Evolutionary conservation across 148 eudicot genomes (phyloP), one percentile per base, ranked within the genome.

Genomic region (Spergularia bocconei): DNA sequence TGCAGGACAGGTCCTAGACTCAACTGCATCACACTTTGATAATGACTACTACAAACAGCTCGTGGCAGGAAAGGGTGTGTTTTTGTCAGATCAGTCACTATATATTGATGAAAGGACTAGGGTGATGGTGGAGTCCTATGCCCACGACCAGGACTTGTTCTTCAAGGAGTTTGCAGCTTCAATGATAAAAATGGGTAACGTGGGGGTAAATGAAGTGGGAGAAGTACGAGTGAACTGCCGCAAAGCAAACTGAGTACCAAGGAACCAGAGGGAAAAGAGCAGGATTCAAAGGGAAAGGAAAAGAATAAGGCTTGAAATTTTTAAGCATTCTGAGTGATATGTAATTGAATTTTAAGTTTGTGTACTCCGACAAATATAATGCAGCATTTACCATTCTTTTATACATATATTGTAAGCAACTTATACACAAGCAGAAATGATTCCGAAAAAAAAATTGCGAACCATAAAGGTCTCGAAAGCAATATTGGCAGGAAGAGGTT

Each of bases 1-100:
- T 63, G 91, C 91, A n/a, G 96, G 88, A 39, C 82, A 87, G 79
- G 83, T 88, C 58, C 52, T 88, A 79, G 92, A 88, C 78, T 77
- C 91, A 13, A 86, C 91, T 48, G 62, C 91, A 14, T 65, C 91
- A 36, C 75, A 62, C 39, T 86, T 90, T 61, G 94, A 90, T 69
- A 88, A 88, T 60, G 84, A 82, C 36, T 90, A 88, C 80, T 85
- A 78, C 81, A 82, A 82, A 70, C 69, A 73, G 67, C 50, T 85
- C 15, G 38, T 82, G 23, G 86, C 72, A 25, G 90, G 91, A 44
- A 84, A 85, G 72, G 90, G 91, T 0, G 87, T 90, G 52, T 86
- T 88, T 59, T 75, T 73, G 52, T 82, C 91, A 29, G 94, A 90
- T 71, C 90, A 90, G 75, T 78, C 85, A 0, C 33, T 90, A 66